phyloP scores from a whole-genome alignment of 2,329 filamentous ascomycete genomes.

The Lachnellula occidentalis region DNA sequence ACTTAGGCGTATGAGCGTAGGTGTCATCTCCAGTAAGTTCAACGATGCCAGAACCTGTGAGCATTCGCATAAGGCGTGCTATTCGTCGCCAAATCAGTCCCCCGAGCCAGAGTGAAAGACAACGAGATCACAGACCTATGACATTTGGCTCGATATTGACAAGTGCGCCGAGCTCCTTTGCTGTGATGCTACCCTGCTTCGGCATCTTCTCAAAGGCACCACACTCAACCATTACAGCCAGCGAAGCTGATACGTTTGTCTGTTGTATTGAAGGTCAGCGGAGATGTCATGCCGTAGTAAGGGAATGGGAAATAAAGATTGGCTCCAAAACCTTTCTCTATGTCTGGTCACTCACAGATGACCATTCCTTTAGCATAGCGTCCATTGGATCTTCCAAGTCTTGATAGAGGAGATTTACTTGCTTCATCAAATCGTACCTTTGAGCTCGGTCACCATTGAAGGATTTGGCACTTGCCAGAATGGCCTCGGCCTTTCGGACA shows the following conservation, averaged over 20 bases:
- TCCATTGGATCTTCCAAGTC: constrained; percentile 12
- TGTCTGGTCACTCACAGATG: constrained; percentile 8
- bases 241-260: constrained; percentile 6
- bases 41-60: constrained; percentile 14
- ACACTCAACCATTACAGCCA: constrained; percentile 17
- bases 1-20: constrained; percentile 18
- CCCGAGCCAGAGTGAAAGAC: constrained; percentile 2
- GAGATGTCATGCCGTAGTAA: background rate
- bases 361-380: constrained; percentile 13
- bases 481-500: constrained; percentile 8
- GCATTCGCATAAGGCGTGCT: constrained; percentile 20
- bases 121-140: constrained; percentile 5
- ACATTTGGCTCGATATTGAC: constrained; percentile 14
- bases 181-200: constrained; percentile 15
- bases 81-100: background rate
- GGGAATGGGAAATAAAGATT: background rate
- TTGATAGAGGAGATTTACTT: constrained; percentile 7
- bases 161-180: constrained; percentile 15
- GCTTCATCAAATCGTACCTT: constrained; percentile 8
- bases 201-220: constrained; percentile 23
- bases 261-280: background rate
- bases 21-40: constrained; percentile 14
- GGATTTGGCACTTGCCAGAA: constrained; percentile 7
- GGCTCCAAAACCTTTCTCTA: background rate
- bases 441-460: constrained; percentile 4